Percentiles rank a stretch among this genome's conserved stretches.
Conservation (phyloP, 768 basidiomycete genomes). For the Suillus hirtellus region DNA sequence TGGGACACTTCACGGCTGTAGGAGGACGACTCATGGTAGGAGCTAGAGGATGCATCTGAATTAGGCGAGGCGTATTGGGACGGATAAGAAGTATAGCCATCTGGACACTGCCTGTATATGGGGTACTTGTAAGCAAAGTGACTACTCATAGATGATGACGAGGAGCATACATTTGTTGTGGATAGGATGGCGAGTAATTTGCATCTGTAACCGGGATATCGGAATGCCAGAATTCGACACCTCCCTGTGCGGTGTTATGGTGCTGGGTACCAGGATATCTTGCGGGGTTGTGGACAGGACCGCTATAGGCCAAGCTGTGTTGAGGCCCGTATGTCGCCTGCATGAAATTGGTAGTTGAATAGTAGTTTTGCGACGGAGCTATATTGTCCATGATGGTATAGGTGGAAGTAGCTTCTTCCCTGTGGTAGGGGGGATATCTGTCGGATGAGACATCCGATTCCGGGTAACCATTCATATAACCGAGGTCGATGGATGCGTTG, state of each 20-base stretch:
- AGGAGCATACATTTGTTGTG: not conserved
- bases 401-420: not conserved
- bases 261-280: no score
- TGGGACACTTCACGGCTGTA: not conserved
- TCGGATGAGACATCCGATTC: no score
- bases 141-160: not conserved
- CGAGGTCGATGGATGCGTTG: not conserved
- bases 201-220: no score
- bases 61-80: not conserved
- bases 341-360: not conserved
- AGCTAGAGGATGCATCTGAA: not conserved
- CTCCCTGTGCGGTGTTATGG: no score
- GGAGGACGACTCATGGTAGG: not conserved
- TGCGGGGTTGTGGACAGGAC: no score
- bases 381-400: no score
- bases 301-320: not conserved
- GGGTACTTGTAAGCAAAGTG: not conserved
- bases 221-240: no score
- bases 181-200: not conserved
- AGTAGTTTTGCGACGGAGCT: not conserved
- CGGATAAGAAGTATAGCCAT: not conserved
- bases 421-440: no score
- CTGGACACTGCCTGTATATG: not conserved
- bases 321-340: not conserved
- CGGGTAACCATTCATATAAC: no score